Percentiles rank a stretch among this genome's conserved stretches.
phyloP scores from a whole-genome alignment of 2,329 filamentous ascomycete species.

The Curvularia spicifera region DNA sequence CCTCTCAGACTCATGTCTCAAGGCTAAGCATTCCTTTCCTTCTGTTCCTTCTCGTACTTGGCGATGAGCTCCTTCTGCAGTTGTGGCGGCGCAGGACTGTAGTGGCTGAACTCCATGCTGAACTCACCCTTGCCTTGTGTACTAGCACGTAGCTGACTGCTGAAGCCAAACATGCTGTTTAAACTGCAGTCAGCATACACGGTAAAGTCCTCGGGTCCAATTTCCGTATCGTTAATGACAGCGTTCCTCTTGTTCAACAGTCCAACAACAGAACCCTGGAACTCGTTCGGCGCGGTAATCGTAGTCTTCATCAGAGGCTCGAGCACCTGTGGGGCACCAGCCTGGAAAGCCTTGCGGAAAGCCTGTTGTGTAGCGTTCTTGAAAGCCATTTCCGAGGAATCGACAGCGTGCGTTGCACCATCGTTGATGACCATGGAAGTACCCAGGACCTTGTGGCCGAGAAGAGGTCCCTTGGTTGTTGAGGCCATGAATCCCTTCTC shows the following conservation, averaged over 20 bases:
- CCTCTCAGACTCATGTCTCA: slow-evolving; percentile 25
- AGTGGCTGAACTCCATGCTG: slow-evolving; percentile 98
- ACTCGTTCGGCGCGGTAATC: slow-evolving; percentile 93
- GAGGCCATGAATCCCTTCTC: slow-evolving; percentile 89
- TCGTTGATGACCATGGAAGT: slow-evolving; percentile 92
- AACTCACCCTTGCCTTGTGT: slow-evolving; percentile 99
- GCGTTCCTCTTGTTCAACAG: slow-evolving; percentile 96
- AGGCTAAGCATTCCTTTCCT: slow-evolving; percentile 66
- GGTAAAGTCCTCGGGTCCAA: slow-evolving; percentile 91
- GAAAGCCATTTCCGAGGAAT: slow-evolving; percentile 97
- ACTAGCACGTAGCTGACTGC: slow-evolving; percentile 84
- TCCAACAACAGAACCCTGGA: slow-evolving; percentile 94
- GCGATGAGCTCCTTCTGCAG: slow-evolving; percentile 79
- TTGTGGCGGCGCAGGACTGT: slow-evolving; percentile 83
- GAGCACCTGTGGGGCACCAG: slow-evolving; percentile 81
- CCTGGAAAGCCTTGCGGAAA: slow-evolving; percentile 90
- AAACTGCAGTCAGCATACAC: slow-evolving; percentile 89
- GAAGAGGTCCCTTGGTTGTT: slow-evolving; percentile 84
- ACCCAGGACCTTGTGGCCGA: slow-evolving; percentile 92
- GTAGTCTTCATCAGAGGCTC: slow-evolving; percentile 99
- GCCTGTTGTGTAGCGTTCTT: slow-evolving; percentile 93
- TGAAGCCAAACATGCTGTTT: slow-evolving; percentile 98
- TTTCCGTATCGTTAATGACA: slow-evolving; percentile 93
- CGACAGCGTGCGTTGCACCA: slow-evolving; percentile 94
- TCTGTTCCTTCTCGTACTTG: slow-evolving; percentile 71